phyloP scores from a whole-genome alignment of 805 yeast species.

The Myxozyma neglecta region DNA sequence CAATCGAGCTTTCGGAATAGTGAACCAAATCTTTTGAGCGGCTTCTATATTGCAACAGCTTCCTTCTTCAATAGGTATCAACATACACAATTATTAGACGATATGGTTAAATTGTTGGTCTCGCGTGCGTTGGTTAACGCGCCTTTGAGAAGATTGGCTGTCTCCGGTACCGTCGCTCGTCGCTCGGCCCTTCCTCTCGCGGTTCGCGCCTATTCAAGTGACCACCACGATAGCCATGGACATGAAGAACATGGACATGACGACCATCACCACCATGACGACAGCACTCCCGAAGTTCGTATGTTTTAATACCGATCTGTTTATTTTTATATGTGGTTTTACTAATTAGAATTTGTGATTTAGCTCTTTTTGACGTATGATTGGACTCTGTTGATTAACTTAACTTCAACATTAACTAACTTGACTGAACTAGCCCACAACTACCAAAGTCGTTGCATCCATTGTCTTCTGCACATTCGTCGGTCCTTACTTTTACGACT shows the following conservation, averaged over 20 bases:
- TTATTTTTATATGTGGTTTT: neutral
- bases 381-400: neutral
- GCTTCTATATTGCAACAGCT: neutral
- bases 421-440: neutral
- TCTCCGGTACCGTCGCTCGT: neutral
- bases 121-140: neutral
- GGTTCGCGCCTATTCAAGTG: constrained; percentile 20
- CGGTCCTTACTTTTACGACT: neutral
- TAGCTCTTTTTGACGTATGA: constrained; percentile 8
- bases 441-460: neutral
- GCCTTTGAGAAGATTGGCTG: neutral
- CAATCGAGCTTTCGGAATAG: neutral
- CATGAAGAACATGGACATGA: constrained; percentile 16
- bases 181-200: neutral
- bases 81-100: neutral
- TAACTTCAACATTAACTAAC: neutral
- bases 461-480: neutral
- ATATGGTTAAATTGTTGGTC: constrained; percentile 3
- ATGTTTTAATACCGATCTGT: neutral
- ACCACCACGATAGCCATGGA: constrained; percentile 4
- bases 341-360: neutral
- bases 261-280: constrained; percentile 19
- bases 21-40: no score
- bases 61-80: neutral
- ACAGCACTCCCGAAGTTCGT: constrained; percentile 10